Evolutionary conservation across 2,329 filamentous ascomycete species (phyloP).

Genomic region (Epichloe brachyelytri): DNA sequence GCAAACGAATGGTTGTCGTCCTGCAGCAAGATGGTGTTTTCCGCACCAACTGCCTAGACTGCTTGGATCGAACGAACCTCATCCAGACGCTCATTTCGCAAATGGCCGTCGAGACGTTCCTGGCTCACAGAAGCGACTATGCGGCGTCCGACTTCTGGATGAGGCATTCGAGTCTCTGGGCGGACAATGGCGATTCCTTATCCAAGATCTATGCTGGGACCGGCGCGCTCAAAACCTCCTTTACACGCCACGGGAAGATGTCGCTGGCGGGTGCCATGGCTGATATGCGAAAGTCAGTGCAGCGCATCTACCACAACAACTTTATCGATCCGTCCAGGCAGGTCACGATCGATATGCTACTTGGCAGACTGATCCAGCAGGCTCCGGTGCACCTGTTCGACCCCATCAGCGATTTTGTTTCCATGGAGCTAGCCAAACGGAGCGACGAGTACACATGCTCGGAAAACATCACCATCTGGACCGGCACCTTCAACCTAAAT

Average conservation of each 20-base stretch:
- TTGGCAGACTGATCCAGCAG: constrained; percentile 77
- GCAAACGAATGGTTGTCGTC: constrained; percentile 48
- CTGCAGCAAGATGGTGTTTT: constrained; percentile 93
- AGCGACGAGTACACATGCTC: constrained; percentile 62
- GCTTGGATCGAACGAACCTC: constrained; percentile 86
- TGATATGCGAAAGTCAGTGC: constrained; percentile 90
- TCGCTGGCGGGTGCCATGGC: constrained; percentile 84
- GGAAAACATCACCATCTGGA: constrained; percentile 64
- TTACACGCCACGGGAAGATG: constrained; percentile 91
- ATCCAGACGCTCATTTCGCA: constrained; percentile 93
- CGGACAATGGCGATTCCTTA: constrained; percentile 88
- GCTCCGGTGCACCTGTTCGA: constrained; percentile 77
- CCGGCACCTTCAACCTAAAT: constrained; percentile 92
- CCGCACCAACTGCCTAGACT: constrained; percentile 91
- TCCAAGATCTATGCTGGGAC: constrained; percentile 96
- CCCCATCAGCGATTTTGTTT: constrained; percentile 85
- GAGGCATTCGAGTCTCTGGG: constrained; percentile 86
- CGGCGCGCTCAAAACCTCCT: constrained; percentile 87
- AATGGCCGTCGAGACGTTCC: constrained; percentile 79
- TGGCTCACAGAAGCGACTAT: constrained; percentile 56
- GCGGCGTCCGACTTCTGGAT: constrained; percentile 78
- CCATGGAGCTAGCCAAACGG: constrained; percentile 56
- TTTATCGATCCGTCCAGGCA: constrained; percentile 89
- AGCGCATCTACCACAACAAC: constrained; percentile 92
- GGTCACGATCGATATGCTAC: constrained; percentile 84